Percentiles rank a stretch among this genome's conserved stretches.
phyloP scores from a whole-genome alignment of 805 yeast genomes.

The Pichia ethanolica region DNA sequence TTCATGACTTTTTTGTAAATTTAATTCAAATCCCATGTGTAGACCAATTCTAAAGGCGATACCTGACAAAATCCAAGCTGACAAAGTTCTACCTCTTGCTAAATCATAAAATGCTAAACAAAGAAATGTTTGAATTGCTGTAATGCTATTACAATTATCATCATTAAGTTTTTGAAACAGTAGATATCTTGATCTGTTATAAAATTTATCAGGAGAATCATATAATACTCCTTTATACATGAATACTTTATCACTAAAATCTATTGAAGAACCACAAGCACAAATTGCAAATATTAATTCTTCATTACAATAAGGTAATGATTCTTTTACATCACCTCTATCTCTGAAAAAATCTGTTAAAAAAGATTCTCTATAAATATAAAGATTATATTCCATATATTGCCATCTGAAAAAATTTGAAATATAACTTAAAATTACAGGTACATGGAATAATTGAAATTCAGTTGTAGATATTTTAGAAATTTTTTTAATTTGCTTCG shows the following conservation, averaged over 20 bases:
- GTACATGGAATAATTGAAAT: slow-evolving; percentile 4
- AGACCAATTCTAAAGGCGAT: slow-evolving; percentile 55
- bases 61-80: slow-evolving; percentile 56
- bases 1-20: slow-evolving; percentile 41
- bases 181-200: slow-evolving; percentile 38
- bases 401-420: slow-evolving; percentile 10
- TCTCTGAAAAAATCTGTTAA: slow-evolving; percentile 42
- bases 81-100: slow-evolving; percentile 47
- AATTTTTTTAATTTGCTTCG: neutral
- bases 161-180: slow-evolving; percentile 25
- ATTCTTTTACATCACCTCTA: slow-evolving; percentile 42
- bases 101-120: slow-evolving; percentile 54
- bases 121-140: slow-evolving; percentile 51
- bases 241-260: slow-evolving; percentile 31
- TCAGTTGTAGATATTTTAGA: neutral
- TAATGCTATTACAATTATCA: slow-evolving; percentile 34
- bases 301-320: slow-evolving; percentile 38
- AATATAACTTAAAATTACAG: slow-evolving; percentile 2
- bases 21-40: slow-evolving; percentile 53
- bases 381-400: slow-evolving; percentile 28
- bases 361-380: slow-evolving; percentile 55
- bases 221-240: slow-evolving; percentile 31
- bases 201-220: slow-evolving; percentile 36
- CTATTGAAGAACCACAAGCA: slow-evolving; percentile 41
- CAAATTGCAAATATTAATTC: slow-evolving; percentile 48